Evolutionary conservation across 345 rosid genomes (phyloP).

Genomic region (Punica granatum): DNA sequence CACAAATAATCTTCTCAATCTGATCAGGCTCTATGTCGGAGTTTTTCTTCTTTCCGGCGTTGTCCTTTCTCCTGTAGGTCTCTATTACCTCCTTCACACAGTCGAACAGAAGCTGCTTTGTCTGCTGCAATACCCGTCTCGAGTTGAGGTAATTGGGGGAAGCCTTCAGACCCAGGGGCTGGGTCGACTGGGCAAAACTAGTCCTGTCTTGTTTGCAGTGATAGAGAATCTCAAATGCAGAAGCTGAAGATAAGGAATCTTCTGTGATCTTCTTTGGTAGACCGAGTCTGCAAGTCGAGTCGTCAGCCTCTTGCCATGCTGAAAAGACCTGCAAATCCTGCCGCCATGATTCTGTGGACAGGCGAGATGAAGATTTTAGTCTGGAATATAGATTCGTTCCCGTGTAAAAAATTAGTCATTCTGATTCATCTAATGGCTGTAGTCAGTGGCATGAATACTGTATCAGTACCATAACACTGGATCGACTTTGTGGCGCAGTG

Average conservation of each 20-base stretch:
- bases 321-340: slow-evolving; percentile 6
- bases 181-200: slow-evolving; percentile 7
- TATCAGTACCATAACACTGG: too few relatives aligned
- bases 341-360: background rate
- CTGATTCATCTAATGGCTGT: too few relatives aligned
- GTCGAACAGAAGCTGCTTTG: slow-evolving; percentile 41
- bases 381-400: background rate
- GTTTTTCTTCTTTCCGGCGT: background rate
- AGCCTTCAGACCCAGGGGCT: slow-evolving; percentile 3
- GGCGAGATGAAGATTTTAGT: background rate
- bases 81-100: slow-evolving; percentile 36
- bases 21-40: slow-evolving; percentile 15
- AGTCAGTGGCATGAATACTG: too few relatives aligned
- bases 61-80: slow-evolving; percentile 17
- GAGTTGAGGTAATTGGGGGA: slow-evolving; percentile 16
- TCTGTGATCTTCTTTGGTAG: slow-evolving; percentile 20
- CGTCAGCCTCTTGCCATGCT: slow-evolving; percentile 10
- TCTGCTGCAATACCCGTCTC: slow-evolving; percentile 28
- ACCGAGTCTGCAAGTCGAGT: slow-evolving; percentile 6
- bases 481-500: too few relatives aligned
- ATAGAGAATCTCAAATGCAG: slow-evolving; percentile 26
- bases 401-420: background rate
- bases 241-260: slow-evolving; percentile 28
- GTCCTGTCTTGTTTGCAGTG: slow-evolving; percentile 15
- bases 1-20: slow-evolving; percentile 23